phyloP scores from a whole-genome alignment of 768 basidiomycete species.

The Naematelia aurantialba region DNA sequence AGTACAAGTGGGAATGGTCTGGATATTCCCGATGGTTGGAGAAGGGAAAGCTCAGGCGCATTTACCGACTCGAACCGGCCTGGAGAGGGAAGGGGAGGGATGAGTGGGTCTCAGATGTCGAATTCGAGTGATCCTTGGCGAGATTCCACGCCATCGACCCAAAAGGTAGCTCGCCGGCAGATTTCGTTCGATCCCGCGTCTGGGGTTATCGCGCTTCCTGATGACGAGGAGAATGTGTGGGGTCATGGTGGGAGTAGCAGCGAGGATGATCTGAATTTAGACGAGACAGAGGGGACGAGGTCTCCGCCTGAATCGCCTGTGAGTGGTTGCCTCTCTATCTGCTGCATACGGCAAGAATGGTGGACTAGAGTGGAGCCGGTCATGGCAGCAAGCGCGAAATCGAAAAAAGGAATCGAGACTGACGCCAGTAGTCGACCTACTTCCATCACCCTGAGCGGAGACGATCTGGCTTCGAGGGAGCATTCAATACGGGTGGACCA shows the following conservation, averaged over 20 bases:
- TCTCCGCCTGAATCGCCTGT: conserved; percentile 33
- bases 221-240: conserved; percentile 57
- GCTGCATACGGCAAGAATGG: background rate
- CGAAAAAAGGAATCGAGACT: conserved; percentile 57
- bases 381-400: background rate
- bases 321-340: conserved; percentile 31
- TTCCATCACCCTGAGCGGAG: conserved; percentile 69
- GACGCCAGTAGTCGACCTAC: conserved; percentile 32
- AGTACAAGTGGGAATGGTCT: too few relatives aligned
- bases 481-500: conserved; percentile 1
- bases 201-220: conserved; percentile 83
- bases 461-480: conserved; percentile 19
- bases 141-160: conserved; percentile 32
- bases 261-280: conserved; percentile 54
- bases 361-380: background rate
- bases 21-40: conserved; percentile 9
- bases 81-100: conserved; percentile 57
- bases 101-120: conserved; percentile 26
- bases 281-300: conserved; percentile 57
- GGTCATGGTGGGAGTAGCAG: conserved; percentile 55
- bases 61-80: background rate
- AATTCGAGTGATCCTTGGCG: conserved; percentile 51
- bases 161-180: conserved; percentile 54
- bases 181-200: conserved; percentile 80
- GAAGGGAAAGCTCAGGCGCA: background rate